Evolutionary conservation across 1,284 basidiomycete genomes (phyloP), one percentile per base, ranked within the genome.

Genomic region (Leccinum subfulvum): DNA sequence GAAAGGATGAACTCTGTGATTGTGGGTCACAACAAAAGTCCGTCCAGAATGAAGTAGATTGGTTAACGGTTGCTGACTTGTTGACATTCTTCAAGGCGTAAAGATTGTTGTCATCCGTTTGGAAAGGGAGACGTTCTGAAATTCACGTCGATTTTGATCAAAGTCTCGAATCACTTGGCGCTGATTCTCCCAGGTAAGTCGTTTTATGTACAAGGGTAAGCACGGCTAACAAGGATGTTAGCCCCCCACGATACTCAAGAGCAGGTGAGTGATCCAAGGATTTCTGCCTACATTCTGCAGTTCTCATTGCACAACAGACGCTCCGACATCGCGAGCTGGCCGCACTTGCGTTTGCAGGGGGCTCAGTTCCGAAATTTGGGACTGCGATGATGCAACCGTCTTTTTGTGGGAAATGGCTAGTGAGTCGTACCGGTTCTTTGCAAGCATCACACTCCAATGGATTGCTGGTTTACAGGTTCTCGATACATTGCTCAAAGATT

Each of bases 331-430:
- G 87, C 6, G 82, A 84, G 61, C 76, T 90, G 9, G 77, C 85
- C 0, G 78, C 81, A 33, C 69, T 86, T 5, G 84, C 81, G 1
- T 91, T 91, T 70, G 81, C 83, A 1, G 75, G 82, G 1, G 80
- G 80, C 44, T 58, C 78, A 41, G 69, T 82, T 23, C 90, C 89
- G 1, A 87, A 83, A 66, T 89, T 84, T 62, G 86, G 81, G 2
- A 77, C 81, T 16, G 83, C 88, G 0, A 84, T 88, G 75, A 77
- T 91, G 67, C 75, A 82, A 44, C 77, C 85, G 0, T 75, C 83
- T 47, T 86, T 86, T 62, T 95, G 94, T 68, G 94, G 94, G 2
- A 96, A 96, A 77, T 95, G 92, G 92, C 76, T 78, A 67, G 90
- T 91, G 65, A 62, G 84, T 76, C 2, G 7, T 39, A 28, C 63